Evolutionary conservation across 345 rosid genomes (phyloP).

Genomic region (Citrus glauca): DNA sequence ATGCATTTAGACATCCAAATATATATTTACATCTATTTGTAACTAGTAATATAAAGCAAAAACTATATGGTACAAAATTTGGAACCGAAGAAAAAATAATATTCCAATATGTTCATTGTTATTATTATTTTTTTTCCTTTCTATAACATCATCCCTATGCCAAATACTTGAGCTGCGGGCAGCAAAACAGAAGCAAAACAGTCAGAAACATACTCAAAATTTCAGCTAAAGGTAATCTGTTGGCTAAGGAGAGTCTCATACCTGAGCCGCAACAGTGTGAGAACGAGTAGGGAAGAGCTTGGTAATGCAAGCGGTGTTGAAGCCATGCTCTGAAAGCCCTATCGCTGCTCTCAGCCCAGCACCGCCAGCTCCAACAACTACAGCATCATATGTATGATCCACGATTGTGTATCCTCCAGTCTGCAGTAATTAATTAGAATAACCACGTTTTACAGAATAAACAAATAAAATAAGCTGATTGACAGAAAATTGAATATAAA

Average conservation of each 20-base stretch:
- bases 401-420: constrained; percentile 68
- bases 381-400: constrained; percentile 94
- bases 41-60: neutral
- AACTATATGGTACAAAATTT: neutral
- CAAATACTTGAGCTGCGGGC: no score
- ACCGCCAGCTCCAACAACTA: constrained; percentile 98
- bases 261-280: constrained; percentile 99
- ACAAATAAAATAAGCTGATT: no score
- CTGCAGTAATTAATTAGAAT: constrained; percentile 24
- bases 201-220: neutral
- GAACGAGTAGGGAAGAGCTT: constrained; percentile 97
- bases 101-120: neutral
- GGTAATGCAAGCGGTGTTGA: constrained; percentile 96
- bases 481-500: neutral
- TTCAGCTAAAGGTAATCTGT: neutral
- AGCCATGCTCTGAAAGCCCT: constrained; percentile 98
- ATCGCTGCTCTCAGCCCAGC: constrained; percentile 97
- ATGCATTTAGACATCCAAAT: neutral
- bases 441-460: no score
- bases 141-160: neutral
- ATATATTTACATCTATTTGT: neutral
- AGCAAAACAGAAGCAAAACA: neutral
- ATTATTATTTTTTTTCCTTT: no score
- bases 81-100: neutral
- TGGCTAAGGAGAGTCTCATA: neutral